phyloP scores from a whole-genome alignment of 148 eudicot species.

The Selenicereus undatus region DNA sequence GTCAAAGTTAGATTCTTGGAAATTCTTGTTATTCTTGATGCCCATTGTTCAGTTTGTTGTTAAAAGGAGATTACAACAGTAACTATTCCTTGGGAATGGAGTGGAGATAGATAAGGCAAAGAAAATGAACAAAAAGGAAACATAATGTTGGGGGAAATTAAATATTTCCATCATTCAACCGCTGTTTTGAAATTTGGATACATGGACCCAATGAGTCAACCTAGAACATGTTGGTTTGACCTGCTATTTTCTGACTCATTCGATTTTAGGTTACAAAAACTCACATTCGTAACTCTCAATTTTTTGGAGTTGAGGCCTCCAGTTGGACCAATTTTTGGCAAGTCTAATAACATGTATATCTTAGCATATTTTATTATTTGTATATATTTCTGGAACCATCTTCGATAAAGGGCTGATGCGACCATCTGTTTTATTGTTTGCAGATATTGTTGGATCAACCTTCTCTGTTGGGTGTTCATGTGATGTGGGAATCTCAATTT shows the following conservation, averaged over 20 bases:
- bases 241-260: background rate
- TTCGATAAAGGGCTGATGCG: background rate
- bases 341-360: background rate
- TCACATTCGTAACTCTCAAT: background rate
- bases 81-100: background rate
- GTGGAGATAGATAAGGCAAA: background rate
- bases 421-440: slow-evolving; percentile 7
- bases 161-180: background rate
- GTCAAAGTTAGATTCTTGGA: background rate
- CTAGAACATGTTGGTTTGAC: background rate
- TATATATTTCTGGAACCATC: background rate
- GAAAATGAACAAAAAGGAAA: background rate
- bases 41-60: background rate
- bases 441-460: slow-evolving; percentile 78
- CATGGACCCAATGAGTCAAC: background rate
- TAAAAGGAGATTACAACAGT: background rate
- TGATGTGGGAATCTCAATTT: slow-evolving; percentile 93
- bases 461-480: slow-evolving; percentile 60
- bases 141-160: background rate
- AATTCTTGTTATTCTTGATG: background rate
- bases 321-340: background rate
- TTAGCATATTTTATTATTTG: slow-evolving; percentile 3
- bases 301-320: background rate
- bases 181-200: background rate
- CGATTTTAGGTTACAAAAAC: background rate